Evolutionary conservation across 2,329 filamentous ascomycete genomes (phyloP).

Genomic region (Xylaria multiplex): DNA sequence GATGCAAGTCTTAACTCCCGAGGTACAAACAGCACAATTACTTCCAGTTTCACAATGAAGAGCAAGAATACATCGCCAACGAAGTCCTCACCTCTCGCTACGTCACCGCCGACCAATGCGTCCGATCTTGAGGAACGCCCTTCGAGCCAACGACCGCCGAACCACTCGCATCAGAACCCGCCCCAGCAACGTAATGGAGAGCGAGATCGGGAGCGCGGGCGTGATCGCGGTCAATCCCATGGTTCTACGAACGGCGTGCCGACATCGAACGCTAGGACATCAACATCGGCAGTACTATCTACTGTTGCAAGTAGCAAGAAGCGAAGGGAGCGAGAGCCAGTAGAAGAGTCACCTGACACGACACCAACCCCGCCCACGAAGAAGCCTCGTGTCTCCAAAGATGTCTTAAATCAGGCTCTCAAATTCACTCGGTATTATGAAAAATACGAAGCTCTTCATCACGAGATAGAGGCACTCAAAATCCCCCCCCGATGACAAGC

Average conservation of each 20-base stretch:
- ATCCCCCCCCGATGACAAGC: constrained; percentile 64
- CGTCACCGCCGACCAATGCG: constrained; percentile 72
- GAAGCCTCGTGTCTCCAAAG: constrained; percentile 56
- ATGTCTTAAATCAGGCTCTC: constrained; percentile 63
- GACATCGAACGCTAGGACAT: constrained; percentile 37
- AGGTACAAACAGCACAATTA: constrained; percentile 49
- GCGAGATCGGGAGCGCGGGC: constrained; percentile 38
- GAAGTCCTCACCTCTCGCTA: constrained; percentile 73
- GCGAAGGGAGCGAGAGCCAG: constrained; percentile 53
- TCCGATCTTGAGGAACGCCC: constrained; percentile 65
- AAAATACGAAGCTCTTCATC: constrained; percentile 66
- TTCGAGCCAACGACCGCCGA: constrained; percentile 39
- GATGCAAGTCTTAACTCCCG: constrained; percentile 62
- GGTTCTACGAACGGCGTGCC: constrained; percentile 41
- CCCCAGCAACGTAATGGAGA: constrained; percentile 41
- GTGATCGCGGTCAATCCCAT: constrained; percentile 38
- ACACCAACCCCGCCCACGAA: constrained; percentile 47
- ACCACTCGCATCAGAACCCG: constrained; percentile 32
- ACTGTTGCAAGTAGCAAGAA: constrained; percentile 51
- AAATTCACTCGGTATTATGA: constrained; percentile 67
- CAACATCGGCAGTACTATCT: constrained; percentile 9
- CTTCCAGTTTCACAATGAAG: constrained; percentile 56
- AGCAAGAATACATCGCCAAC: constrained; percentile 66
- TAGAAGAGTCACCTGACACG: constrained; percentile 44
- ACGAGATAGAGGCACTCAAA: constrained; percentile 61